Percentiles rank a stretch among this genome's conserved stretches.
These are phyloP conservation scores for Orbilia blumenaviensis DNA, from an alignment of 2,329 filamentous ascomycete species.

Conservation along the genomic window DNA sequence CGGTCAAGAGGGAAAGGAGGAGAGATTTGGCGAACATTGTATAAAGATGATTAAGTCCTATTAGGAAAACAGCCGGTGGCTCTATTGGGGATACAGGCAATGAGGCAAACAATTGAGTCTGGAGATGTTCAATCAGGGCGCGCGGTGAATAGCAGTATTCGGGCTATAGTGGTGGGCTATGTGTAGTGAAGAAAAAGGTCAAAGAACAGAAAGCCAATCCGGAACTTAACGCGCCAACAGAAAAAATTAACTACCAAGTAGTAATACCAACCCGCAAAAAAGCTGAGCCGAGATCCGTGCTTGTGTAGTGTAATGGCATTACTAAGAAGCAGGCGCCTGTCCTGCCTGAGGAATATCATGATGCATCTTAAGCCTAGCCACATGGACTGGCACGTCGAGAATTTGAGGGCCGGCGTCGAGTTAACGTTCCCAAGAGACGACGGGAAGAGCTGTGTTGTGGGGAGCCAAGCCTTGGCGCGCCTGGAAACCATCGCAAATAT, in stretches of 20 bases:
- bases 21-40: conserved; percentile 27
- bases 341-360: not conserved
- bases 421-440: not conserved
- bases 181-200: not conserved
- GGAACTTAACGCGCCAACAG: conserved; percentile 1
- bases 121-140: conserved; percentile 2
- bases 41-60: not conserved
- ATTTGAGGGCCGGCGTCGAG: not conserved
- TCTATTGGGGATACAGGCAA: not conserved
- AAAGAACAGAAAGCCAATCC: not conserved
- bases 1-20: conserved; percentile 18
- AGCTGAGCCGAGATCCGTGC: not conserved
- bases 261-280: not conserved
- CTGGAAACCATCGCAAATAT: conserved; percentile 36
- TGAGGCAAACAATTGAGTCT: not conserved
- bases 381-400: not conserved
- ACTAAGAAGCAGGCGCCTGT: not conserved
- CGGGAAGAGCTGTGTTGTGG: conserved; percentile 8
- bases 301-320: conserved; percentile 11
- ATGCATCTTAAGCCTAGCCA: conserved; percentile 4
- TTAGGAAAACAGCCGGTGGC: not conserved
- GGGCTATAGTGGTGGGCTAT: not conserved
- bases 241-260: not conserved
- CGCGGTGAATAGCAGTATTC: not conserved
- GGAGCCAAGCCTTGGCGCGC: conserved; percentile 24